Percentiles rank a stretch among this genome's conserved stretches.
Conservation (phyloP, 805 yeast species). For the Kuraishia piskuri region DNA sequence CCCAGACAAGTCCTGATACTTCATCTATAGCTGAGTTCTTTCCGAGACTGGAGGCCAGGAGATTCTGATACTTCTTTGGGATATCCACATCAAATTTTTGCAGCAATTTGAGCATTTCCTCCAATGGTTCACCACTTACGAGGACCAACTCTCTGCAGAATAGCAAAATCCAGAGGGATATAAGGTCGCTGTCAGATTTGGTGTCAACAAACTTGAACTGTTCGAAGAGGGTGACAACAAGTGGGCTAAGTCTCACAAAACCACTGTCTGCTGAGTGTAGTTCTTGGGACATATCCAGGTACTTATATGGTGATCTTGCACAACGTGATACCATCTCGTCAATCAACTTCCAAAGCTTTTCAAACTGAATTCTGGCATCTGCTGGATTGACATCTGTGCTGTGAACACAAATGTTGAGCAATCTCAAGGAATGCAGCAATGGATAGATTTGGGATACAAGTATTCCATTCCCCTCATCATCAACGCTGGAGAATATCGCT, state of each 20-base stretch:
- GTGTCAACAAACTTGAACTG: conserved; percentile 53
- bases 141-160: conserved; percentile 33
- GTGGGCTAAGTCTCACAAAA: conserved; percentile 39
- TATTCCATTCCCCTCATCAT: conserved; percentile 16
- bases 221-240: conserved; percentile 50
- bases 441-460: conserved; percentile 48
- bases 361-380: conserved; percentile 5
- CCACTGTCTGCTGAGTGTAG: conserved; percentile 16
- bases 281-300: conserved; percentile 47
- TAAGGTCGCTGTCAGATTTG: conserved; percentile 15
- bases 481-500: conserved; percentile 37
- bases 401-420: background rate
- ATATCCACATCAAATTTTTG: conserved; percentile 6
- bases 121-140: conserved; percentile 30
- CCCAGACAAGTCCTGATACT: background rate
- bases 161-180: conserved; percentile 39
- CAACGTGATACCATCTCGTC: conserved; percentile 74
- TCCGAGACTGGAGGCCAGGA: background rate
- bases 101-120: background rate
- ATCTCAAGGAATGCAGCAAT: conserved; percentile 39
- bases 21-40: background rate
- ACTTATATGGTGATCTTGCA: conserved; percentile 73
- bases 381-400: background rate
- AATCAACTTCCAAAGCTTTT: conserved; percentile 48
- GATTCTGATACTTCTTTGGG: background rate